Evolutionary conservation across 2,329 filamentous ascomycete genomes (phyloP).

Genomic region (Periconia digitata): DNA sequence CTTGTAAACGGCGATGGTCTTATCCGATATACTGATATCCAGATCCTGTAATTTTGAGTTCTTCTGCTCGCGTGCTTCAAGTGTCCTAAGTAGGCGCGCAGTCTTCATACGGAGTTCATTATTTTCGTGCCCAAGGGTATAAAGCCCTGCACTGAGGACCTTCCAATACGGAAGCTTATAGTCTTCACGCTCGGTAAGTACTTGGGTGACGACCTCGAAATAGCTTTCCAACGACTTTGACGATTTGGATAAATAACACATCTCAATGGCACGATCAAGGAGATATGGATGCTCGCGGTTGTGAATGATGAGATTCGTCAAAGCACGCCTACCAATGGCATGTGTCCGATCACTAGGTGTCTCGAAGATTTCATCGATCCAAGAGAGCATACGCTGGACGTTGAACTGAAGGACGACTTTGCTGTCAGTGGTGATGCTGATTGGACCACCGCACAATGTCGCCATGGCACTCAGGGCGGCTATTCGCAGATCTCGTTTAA

Average conservation of each 20-base stretch:
- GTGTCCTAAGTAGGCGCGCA: constrained; percentile 72
- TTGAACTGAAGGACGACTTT: constrained; percentile 89
- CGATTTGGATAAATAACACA: constrained; percentile 81
- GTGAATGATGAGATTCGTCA: constrained; percentile 86
- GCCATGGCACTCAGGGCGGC: constrained; percentile 96
- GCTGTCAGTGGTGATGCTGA: constrained; percentile 85
- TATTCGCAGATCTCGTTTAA: constrained; percentile 87
- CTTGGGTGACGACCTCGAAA: constrained; percentile 87
- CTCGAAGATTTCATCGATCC: constrained; percentile 94
- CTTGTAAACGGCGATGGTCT: constrained; percentile 97
- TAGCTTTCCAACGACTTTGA: constrained; percentile 91
- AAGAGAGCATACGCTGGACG: constrained; percentile 85
- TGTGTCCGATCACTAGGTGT: constrained; percentile 91
- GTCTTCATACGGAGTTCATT: constrained; percentile 89
- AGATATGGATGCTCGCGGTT: constrained; percentile 86
- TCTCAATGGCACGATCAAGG: constrained; percentile 84
- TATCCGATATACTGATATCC: constrained; percentile 97
- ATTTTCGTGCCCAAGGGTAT: constrained; percentile 89
- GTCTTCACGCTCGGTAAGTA: constrained; percentile 79
- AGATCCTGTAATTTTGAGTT: constrained; percentile 95
- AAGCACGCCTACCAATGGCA: constrained; percentile 79
- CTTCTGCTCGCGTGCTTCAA: constrained; percentile 81
- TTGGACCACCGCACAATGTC: constrained; percentile 78
- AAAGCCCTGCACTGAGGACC: constrained; percentile 81
- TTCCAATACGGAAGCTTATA: constrained; percentile 90